Evolutionary conservation across 306 rosid genomes (phyloP), one percentile per base, ranked within the genome.

Genomic region (Psophocarpus tetragonolobus): DNA sequence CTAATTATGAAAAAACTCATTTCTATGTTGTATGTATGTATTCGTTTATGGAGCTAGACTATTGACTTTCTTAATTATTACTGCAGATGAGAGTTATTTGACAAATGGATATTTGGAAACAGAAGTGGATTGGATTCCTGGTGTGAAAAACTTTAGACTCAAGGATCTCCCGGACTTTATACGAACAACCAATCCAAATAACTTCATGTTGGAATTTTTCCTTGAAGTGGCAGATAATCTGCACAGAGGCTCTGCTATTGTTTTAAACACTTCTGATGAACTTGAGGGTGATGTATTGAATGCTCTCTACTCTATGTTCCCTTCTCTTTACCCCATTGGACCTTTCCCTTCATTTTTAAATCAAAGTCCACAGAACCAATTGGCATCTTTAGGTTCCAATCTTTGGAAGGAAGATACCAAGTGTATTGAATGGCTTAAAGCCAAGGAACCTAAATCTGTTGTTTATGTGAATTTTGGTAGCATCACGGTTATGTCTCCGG

Each of bases 31-130:
- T 33, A 33, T 33, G 6, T 33, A 33, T 33, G 6, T 33, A 33
- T 33, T 33, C 36, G 6, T 33, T 33, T 33, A n/a, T 33, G 8
- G 36, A 33, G 6, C 36, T 33, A 4, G 36, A 8, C 36, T 33
- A 33, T 5, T 33, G 36, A 5, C 5, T 0, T 33, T 33, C 4
- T 2, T 29, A 29, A 29, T 29, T 29, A 29, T 29, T 2, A 35
- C 36, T 66, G 62, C 66, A 74, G 81, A 81, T 58, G 80, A 44
- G 38, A 65, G 84, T 68, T 29, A 67, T 44, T 48, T 81, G 11
- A 61, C 62, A 62, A 75, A 75, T 45, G 80, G 80, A 1, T 42
- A 42, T 42, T 42, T 42, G 48, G 48, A 42, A 2, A 42, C 48
- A 42, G 13, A 42, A 42, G 62, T 62, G 20, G 71, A 75, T 1